Evolutionary conservation across 176 grass and related monocot species (phyloP).

Genomic region (Otatea glauca): DNA sequence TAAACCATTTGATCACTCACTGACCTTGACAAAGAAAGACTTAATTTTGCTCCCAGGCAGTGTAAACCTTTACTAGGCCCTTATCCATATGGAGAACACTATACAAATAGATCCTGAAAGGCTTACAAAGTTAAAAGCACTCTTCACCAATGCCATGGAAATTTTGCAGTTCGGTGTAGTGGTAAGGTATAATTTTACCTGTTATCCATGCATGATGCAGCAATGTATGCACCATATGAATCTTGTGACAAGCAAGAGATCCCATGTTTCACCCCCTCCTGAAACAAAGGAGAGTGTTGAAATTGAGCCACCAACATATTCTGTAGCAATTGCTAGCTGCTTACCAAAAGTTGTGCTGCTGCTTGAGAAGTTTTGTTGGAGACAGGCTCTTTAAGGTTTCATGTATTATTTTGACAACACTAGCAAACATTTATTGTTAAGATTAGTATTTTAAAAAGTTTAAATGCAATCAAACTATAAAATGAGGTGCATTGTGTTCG

Average conservation of each 20-base stretch:
- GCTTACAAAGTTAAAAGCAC: slow-evolving; percentile 28
- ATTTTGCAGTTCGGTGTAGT: neutral
- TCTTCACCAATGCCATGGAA: neutral
- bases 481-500: neutral
- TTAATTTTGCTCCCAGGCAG: slow-evolving; percentile 92
- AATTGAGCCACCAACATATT: neutral
- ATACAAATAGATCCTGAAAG: slow-evolving; percentile 88
- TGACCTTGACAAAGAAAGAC: slow-evolving; percentile 95
- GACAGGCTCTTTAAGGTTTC: slow-evolving; percentile 69
- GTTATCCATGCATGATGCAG: slow-evolving; percentile 91
- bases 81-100: slow-evolving; percentile 76
- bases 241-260: slow-evolving; percentile 94
- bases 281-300: slow-evolving; percentile 28
- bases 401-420: slow-evolving; percentile 88
- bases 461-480: neutral
- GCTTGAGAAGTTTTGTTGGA: slow-evolving; percentile 56
- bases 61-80: slow-evolving; percentile 76
- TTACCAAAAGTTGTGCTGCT: slow-evolving; percentile 59
- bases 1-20: slow-evolving; percentile 23
- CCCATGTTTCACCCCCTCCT: slow-evolving; percentile 79
- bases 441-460: neutral
- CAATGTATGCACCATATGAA: slow-evolving; percentile 66
- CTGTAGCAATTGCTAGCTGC: neutral
- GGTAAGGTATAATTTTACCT: slow-evolving; percentile 50
- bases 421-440: slow-evolving; percentile 38